Evolutionary conservation across 2,329 filamentous ascomycete genomes (phyloP).

Genomic region (Exophiala calicioides): DNA sequence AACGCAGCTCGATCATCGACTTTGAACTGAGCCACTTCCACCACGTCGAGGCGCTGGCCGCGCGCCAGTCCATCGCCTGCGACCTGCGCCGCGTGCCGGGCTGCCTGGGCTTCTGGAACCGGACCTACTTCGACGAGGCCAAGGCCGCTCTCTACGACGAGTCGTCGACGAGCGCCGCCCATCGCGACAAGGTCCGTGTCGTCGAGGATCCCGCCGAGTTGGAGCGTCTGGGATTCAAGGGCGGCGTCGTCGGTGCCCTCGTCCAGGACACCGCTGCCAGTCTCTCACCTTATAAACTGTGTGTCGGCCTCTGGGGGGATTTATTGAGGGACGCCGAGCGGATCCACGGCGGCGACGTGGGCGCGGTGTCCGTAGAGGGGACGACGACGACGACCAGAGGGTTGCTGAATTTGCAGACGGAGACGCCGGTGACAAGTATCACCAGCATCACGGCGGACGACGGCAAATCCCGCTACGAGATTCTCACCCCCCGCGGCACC

Average conservation of each 20-base stretch:
- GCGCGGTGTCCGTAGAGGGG: constrained; percentile 49
- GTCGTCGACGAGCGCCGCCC: background rate
- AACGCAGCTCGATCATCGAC: constrained; percentile 47
- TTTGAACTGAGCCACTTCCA: constrained; percentile 40
- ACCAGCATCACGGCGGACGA: constrained; percentile 13
- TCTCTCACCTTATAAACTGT: constrained; percentile 25
- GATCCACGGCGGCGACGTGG: constrained; percentile 35
- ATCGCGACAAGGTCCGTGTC: constrained; percentile 8
- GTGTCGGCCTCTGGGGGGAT: constrained; percentile 15
- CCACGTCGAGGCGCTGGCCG: constrained; percentile 11
- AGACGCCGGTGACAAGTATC: constrained; percentile 42
- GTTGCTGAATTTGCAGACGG: constrained; percentile 46
- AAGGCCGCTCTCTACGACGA: constrained; percentile 11
- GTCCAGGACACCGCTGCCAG: constrained; percentile 22
- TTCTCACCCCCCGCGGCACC: constrained; percentile 49
- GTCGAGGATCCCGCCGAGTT: constrained; percentile 33
- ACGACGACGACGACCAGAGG: too few species aligned
- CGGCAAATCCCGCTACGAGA: constrained; percentile 36
- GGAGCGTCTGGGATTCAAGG: constrained; percentile 34
- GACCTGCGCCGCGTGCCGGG: constrained; percentile 19
- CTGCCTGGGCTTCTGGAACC: constrained; percentile 23
- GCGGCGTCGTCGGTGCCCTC: constrained; percentile 20
- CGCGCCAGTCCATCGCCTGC: constrained; percentile 6
- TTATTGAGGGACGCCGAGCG: constrained; percentile 47
- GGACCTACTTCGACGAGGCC: constrained; percentile 22